These are phyloP conservation scores for Saraca asoca DNA, from an alignment of 331 rosid genomes.

Conservation along the genomic window DNA sequence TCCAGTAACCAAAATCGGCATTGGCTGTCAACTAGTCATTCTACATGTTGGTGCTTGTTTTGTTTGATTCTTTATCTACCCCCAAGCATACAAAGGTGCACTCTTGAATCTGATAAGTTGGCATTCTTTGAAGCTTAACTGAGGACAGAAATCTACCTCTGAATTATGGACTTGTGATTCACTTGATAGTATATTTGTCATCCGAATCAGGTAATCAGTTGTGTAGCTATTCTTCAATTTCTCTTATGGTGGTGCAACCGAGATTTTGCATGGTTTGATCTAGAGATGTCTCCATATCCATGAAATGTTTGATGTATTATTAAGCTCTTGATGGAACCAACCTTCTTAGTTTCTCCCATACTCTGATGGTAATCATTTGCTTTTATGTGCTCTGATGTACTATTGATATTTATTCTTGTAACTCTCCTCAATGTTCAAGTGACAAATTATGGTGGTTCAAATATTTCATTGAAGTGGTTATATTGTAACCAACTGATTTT, in stretches of 20 bases:
- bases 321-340: constrained; percentile 22
- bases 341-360: background rate
- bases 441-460: no score
- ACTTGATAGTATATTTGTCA: no score
- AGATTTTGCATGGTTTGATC: constrained; percentile 18
- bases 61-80: constrained; percentile 31
- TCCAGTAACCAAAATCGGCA: constrained; percentile 31
- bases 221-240: constrained; percentile 7
- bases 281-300: constrained; percentile 22
- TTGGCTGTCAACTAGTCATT: constrained; percentile 27
- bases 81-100: constrained; percentile 20
- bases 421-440: background rate
- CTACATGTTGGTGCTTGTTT: constrained; percentile 34
- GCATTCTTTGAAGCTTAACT: constrained; percentile 23
- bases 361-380: background rate
- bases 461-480: no score
- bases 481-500: no score
- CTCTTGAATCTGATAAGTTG: constrained; percentile 24
- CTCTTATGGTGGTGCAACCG: constrained; percentile 23
- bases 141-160: constrained; percentile 13
- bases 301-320: constrained; percentile 11
- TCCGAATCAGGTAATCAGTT: constrained; percentile 28
- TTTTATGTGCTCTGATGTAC: background rate
- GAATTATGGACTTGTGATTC: background rate
- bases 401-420: background rate